phyloP scores from a whole-genome alignment of 208 protist species.

The Blastocrithidia nonstop region DNA sequence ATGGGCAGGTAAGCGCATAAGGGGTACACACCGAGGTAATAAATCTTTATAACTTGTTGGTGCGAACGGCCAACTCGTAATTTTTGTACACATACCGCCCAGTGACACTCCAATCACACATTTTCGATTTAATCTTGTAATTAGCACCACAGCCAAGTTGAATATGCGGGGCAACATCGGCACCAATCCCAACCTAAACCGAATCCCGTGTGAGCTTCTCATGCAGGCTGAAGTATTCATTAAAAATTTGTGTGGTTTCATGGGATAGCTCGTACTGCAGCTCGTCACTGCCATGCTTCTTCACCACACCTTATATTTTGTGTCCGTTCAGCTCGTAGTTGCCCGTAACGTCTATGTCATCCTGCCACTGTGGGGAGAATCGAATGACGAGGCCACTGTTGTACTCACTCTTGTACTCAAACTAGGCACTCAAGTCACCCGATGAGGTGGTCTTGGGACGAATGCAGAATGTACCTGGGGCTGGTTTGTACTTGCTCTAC shows the following conservation, averaged over 20 bases:
- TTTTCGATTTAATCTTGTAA: constrained; percentile 31
- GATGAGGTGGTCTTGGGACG: constrained; percentile 28
- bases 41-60: constrained; percentile 27
- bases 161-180: constrained; percentile 27
- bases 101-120: constrained; percentile 47
- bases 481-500: constrained; percentile 65
- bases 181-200: constrained; percentile 42
- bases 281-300: constrained; percentile 19
- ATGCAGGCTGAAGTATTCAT: constrained; percentile 33
- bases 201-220: constrained; percentile 41
- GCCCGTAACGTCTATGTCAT: constrained; percentile 17
- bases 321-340: constrained; percentile 30
- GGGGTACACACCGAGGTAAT: too few species aligned
- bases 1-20: too few species aligned
- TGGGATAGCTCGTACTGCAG: constrained; percentile 30
- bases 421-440: constrained; percentile 24
- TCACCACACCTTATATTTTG: constrained; percentile 33
- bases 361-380: constrained; percentile 18
- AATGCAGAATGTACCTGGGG: constrained; percentile 33
- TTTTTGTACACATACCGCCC: constrained; percentile 30
- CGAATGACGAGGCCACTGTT: constrained; percentile 13
- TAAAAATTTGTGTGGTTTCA: constrained; percentile 12
- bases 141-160: constrained; percentile 39
- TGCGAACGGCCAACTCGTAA: constrained; percentile 29
- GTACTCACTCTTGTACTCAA: constrained; percentile 42